Evolutionary conservation across 2,329 filamentous ascomycete species (phyloP), one percentile per base, ranked within the genome.

Genomic region (Exophiala sp.): DNA sequence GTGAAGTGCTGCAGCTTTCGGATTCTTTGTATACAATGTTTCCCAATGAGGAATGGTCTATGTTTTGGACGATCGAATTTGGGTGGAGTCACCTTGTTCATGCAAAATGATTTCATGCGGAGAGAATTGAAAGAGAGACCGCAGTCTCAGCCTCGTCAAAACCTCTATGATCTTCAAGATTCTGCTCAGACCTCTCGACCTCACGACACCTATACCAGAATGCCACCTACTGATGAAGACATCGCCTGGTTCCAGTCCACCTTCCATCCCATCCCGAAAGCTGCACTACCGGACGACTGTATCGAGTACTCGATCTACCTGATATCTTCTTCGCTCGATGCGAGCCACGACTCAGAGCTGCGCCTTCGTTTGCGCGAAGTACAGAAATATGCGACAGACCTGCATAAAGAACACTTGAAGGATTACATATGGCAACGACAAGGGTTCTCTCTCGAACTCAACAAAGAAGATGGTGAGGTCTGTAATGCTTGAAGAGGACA

Each of bases 371-470:
- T 96, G n/a, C 86, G 89, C 52, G 74, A 79, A 16, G 78, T 96
- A 8, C 84, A 90, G 49, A 89, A 84, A 68, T 79, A 83, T 1
- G 85, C 88, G 0, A 72, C 79, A 2, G 77, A 83, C 24, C 71
- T 94, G n/a, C 75, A 74, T 21, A 83, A 82, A 40, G 75, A 78
- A 2, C 72, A 90, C 6, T 78, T 92, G n/a, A 85, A 83, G 62
- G 86, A 89, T 57, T 96, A 96, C 65, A 95, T 99, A 58, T 99
- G 94, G 94, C 94, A 99, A 69, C 83, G 91, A 10, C 91, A 96
- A 49, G 74, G 78, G 0, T 91, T 99, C 59, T 79, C 78, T n/a
- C 73, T 96, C 5, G 81, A 87, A 14, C 69, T 83, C 29, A 67
- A 73, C 40, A 77, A 77, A 77, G 65, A 86, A 77, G 71, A 86